Conservation (phyloP, 2,329 filamentous ascomycete species). For the Cladophialophora chaetospira region DNA sequence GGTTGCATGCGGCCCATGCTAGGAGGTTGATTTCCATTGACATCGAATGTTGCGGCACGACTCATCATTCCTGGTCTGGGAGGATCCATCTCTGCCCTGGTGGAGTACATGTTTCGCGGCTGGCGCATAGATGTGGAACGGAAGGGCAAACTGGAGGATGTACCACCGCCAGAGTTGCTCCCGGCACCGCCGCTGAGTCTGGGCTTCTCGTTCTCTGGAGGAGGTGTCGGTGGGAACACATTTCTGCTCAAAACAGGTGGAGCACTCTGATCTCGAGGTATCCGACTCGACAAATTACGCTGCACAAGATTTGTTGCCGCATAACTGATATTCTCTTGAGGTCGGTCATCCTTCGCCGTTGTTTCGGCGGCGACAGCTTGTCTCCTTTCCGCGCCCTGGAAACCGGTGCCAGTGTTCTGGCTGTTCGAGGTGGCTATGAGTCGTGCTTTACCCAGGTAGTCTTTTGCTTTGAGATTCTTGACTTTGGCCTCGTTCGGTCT, state of each 20-base stretch:
- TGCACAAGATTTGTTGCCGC: slow-evolving; percentile 93
- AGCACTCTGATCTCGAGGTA: slow-evolving; percentile 75
- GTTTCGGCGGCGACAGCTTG: slow-evolving; percentile 35
- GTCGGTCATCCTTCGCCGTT: slow-evolving; percentile 68
- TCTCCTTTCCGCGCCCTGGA: slow-evolving; percentile 76
- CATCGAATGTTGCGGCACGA: slow-evolving; percentile 27
- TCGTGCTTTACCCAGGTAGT: slow-evolving; percentile 95
- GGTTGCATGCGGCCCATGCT: slow-evolving; percentile 33
- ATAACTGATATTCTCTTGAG: slow-evolving; percentile 81
- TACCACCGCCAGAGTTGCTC: slow-evolving; percentile 22
- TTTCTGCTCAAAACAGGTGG: slow-evolving; percentile 71
- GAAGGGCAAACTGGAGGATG: slow-evolving; percentile 41
- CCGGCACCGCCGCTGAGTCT: slow-evolving; percentile 9
- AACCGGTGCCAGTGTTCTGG: slow-evolving; percentile 78
- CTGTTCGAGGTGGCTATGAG: slow-evolving; percentile 85
- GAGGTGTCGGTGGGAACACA: slow-evolving; percentile 96
- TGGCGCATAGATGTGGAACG: slow-evolving; percentile 54
- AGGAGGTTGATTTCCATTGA: slow-evolving; percentile 39
- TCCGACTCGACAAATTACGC: slow-evolving; percentile 72
- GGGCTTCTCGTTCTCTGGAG: slow-evolving; percentile 78
- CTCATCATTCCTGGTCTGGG: slow-evolving; percentile 27
- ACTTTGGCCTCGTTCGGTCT: slow-evolving; percentile 96
- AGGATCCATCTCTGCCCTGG: slow-evolving; percentile 15
- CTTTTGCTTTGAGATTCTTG: slow-evolving; percentile 95
- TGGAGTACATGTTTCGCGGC: slow-evolving; percentile 36